phyloP scores from a whole-genome alignment of 495 filamentous ascomycete species.

The Alectoria sarmentosa region DNA sequence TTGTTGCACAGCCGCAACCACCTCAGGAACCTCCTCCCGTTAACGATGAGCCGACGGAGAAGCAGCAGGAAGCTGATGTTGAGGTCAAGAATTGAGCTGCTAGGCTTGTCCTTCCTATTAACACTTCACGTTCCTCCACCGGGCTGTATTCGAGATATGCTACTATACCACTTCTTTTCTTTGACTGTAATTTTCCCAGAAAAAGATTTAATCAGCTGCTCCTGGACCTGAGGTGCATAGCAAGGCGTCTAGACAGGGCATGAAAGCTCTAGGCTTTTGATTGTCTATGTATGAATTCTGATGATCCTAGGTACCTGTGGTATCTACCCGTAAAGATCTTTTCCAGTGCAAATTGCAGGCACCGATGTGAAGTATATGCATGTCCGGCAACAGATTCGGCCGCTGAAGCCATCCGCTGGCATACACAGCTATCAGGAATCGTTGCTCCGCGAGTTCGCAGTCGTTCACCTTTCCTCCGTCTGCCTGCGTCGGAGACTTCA shows the following conservation, averaged over 20 bases:
- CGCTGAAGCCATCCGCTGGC: neutral
- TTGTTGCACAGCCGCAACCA: constrained; percentile 4
- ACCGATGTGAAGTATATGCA: neutral
- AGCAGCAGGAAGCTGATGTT: neutral
- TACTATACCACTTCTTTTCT: neutral
- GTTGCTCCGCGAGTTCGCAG: neutral
- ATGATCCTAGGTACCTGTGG: neutral
- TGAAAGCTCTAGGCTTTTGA: neutral
- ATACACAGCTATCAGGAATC: neutral
- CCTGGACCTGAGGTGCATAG: neutral
- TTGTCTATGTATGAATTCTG: neutral
- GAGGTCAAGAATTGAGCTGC: neutral
- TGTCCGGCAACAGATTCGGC: neutral
- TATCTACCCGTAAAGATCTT: neutral
- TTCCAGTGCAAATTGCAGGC: neutral
- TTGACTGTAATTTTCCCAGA: constrained; percentile 6
- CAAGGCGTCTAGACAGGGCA: constrained; percentile 11
- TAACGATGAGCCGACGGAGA: neutral
- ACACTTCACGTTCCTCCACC: too few relatives aligned
- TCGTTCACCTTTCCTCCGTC: neutral
- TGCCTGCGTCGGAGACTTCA: neutral
- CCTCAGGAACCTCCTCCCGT: neutral
- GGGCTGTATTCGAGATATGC: neutral
- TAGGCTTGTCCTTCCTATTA: neutral
- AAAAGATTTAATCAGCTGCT: neutral